A percentile compares a stretch with the other conserved stretches of the same genome.
phyloP scores from a whole-genome alignment of 1,284 basidiomycete genomes.

The Sanghuangporus baumii region DNA sequence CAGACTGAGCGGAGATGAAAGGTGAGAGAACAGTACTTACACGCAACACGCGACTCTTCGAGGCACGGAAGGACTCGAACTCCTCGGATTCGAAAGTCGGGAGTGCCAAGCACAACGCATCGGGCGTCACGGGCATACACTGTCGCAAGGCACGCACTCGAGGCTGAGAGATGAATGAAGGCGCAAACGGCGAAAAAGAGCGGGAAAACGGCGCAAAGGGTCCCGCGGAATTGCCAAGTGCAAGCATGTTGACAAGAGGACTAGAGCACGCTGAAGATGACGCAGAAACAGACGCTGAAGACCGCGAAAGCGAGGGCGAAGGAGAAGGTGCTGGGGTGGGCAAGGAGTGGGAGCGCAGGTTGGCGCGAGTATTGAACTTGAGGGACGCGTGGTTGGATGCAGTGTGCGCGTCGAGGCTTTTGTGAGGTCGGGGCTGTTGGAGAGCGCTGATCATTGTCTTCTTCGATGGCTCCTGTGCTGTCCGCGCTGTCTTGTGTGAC shows the following conservation, averaged over 20 bases:
- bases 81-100: neutral
- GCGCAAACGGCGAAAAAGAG: neutral
- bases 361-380: neutral
- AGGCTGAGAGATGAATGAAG: neutral
- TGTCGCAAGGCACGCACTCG: neutral
- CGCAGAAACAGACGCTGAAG: neutral
- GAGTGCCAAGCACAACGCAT: neutral
- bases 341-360: slow-evolving; percentile 1
- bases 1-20: neutral
- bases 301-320: slow-evolving; percentile 5
- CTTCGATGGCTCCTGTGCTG: slow-evolving; percentile 7
- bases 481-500: neutral
- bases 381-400: neutral
- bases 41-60: slow-evolving; percentile 16
- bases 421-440: slow-evolving; percentile 12
- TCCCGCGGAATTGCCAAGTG: neutral
- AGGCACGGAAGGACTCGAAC: slow-evolving; percentile 8
- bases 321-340: slow-evolving; percentile 16
- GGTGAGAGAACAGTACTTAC: slow-evolving; percentile 10
- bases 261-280: neutral
- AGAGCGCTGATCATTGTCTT: slow-evolving; percentile 12
- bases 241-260: slow-evolving; percentile 2
- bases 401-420: slow-evolving; percentile 6
- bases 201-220: neutral
- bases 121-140: neutral